Evolutionary conservation across 1,284 basidiomycete species (phyloP).

Genomic region (Pseudomicrostroma phylloplanum): DNA sequence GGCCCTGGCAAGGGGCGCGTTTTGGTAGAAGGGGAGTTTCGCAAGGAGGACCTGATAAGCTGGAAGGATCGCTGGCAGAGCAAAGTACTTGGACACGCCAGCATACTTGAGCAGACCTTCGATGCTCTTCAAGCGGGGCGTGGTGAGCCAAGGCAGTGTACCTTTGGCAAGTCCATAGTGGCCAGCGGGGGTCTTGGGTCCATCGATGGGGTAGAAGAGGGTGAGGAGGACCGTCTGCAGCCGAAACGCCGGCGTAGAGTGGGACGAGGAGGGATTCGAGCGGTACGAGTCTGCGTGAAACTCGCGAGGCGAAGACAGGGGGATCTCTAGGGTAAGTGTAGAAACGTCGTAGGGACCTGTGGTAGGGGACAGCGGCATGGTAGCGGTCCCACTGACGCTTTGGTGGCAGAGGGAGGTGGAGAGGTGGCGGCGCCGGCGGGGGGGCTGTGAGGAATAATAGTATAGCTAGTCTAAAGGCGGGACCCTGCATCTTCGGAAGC

Average conservation of each 20-base stretch:
- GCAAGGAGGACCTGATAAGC: conserved; percentile 26
- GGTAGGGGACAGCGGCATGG: conserved; percentile 15
- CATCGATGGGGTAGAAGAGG: conserved; percentile 32
- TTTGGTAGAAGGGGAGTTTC: conserved; percentile 17
- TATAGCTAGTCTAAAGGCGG: too few relatives aligned
- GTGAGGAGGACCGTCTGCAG: conserved; percentile 35
- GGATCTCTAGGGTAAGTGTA: conserved; percentile 33
- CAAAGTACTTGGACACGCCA: conserved; percentile 32
- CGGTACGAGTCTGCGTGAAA: conserved; percentile 11
- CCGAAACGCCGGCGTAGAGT: conserved; percentile 22
- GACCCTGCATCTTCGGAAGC: too few relatives aligned
- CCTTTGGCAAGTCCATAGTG: background rate
- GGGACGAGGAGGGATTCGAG: conserved; percentile 11
- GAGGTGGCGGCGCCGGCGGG: too few relatives aligned
- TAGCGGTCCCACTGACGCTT: too few relatives aligned
- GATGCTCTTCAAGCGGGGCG: conserved; percentile 24
- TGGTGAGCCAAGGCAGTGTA: conserved; percentile 23
- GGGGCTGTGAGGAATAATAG: too few relatives aligned
- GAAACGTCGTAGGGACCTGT: conserved; percentile 27
- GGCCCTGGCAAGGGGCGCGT: background rate
- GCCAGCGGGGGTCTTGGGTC: too few relatives aligned
- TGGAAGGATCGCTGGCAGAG: conserved; percentile 19
- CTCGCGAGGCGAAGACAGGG: conserved; percentile 8
- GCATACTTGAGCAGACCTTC: conserved; percentile 40
- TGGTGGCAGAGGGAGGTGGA: too few relatives aligned